Base-by-base conservation (phyloP, 2,329 filamentous ascomycete genomes). In the Didymella lethalis region DNA sequence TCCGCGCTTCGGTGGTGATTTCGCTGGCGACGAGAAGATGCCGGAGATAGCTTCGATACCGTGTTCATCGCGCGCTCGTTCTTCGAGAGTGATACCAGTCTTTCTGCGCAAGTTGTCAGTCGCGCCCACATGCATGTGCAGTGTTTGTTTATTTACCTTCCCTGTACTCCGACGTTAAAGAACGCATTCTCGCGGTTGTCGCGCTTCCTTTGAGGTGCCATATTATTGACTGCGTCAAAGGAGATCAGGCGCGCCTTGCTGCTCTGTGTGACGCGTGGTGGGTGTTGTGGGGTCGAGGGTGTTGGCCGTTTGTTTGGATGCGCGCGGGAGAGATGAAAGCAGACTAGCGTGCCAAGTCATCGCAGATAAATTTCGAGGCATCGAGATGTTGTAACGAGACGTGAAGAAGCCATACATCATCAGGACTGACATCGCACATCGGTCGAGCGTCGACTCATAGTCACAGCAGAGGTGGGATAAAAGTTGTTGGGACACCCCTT, bases 11-110 rank as follows among this genome's bases (percentile, higher is more conserved):
- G 82, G 80, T n/a, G 83, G 84, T 53, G 77, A 79, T 70, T 88
- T 90, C 65, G 87, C 85, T 14, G 93, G 93, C 20, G 93, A 97
- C 8, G 93, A 97, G 77, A 97, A 97, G 65, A 98, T 87, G 66
- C 87, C 87, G 34, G 94, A 91, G 58, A 97, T 85, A 34, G 91
- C 90, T 75, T 97, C 92, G 82, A 99, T 88, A 77, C 94, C 95
- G 83, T 97, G 84, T 75, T 96, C 93, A 79, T 98, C 94, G 79
- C 92, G 90, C 61, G 88, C 82, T 51, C 92, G 92, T 54, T 97
- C 92, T 70, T 88, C 86, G 31, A 98, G 79, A 0, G 88, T 90
- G 26, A 96, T 85, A 44, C 95, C 95, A 0, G 95, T 99, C 84
- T 96, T 96, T 68, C 94, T 97, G 67, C 48, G 25, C 23, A 31